Evolutionary conservation across 768 basidiomycete genomes (phyloP).

Genomic region (Mycena leptocephala): DNA sequence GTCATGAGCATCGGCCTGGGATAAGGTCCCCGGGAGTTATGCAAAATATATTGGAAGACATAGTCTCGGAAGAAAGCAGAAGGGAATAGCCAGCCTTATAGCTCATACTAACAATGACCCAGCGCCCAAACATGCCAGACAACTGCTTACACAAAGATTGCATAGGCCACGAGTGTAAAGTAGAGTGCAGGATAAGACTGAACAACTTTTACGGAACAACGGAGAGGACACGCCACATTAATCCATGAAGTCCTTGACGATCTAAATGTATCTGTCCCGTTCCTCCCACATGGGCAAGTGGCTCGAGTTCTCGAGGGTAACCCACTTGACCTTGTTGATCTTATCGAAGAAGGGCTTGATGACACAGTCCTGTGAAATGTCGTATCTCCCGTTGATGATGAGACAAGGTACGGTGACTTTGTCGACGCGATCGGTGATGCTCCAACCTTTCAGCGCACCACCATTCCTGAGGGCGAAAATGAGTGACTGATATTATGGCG

Average conservation of each 20-base stretch:
- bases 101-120: too few relatives aligned
- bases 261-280: constrained; percentile 56
- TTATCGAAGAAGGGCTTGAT: constrained; percentile 55
- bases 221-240: too few relatives aligned
- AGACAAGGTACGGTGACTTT: constrained; percentile 57
- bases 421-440: constrained; percentile 59
- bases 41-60: too few relatives aligned
- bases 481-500: not conserved
- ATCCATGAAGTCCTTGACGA: constrained; percentile 52
- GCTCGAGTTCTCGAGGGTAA: constrained; percentile 59
- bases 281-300: constrained; percentile 63
- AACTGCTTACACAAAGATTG: too few relatives aligned
- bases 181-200: too few relatives aligned
- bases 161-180: too few relatives aligned
- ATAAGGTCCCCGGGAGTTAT: too few relatives aligned
- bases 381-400: constrained; percentile 59
- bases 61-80: too few relatives aligned
- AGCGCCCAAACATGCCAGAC: too few relatives aligned
- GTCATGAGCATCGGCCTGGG: too few relatives aligned
- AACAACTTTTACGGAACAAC: too few relatives aligned
- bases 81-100: too few relatives aligned
- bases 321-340: constrained; percentile 61
- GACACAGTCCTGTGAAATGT: constrained; percentile 59
- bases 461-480: not conserved
- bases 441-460: constrained; percentile 60